Percentiles rank a stretch among this genome's conserved stretches.
phyloP scores from a whole-genome alignment of 2,329 filamentous ascomycete species.

The Hymenoscyphus fraxineus region DNA sequence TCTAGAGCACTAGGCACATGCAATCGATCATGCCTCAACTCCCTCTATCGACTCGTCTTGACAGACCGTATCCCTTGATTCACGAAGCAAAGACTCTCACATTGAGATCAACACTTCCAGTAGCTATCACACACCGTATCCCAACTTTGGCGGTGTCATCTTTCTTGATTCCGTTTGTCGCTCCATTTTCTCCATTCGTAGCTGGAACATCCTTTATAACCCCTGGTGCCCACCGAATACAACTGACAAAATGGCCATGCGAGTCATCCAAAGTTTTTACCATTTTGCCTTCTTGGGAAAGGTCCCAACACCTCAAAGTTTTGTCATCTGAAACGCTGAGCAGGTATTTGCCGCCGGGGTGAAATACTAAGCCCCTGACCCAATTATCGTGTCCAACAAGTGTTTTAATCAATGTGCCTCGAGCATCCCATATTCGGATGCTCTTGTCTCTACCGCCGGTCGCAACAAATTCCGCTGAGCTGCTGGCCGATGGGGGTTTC shows the following conservation, averaged over 20 bases:
- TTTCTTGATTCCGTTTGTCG: conserved; percentile 47
- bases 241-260: conserved; percentile 81
- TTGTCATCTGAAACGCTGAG: conserved; percentile 86
- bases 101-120: conserved; percentile 78
- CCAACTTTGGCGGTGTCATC: conserved; percentile 51
- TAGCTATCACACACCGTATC: conserved; percentile 82
- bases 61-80: conserved; percentile 18
- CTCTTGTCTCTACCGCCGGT: conserved; percentile 88
- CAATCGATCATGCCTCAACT: conserved; percentile 19
- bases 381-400: conserved; percentile 90
- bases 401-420: conserved; percentile 80
- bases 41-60: conserved; percentile 21
- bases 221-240: conserved; percentile 81
- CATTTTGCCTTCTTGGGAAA: conserved; percentile 84
- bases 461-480: conserved; percentile 81
- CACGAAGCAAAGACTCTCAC: conserved; percentile 69
- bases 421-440: conserved; percentile 83
- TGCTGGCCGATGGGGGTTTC: conserved; percentile 70
- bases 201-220: conserved; percentile 57
- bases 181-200: conserved; percentile 43
- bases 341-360: conserved; percentile 87
- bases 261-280: conserved; percentile 76
- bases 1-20: conserved; percentile 12
- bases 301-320: conserved; percentile 89
- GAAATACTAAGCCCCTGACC: conserved; percentile 82